A percentile compares a stretch with the other conserved stretches of the same genome.
These are phyloP conservation scores for Hibiscus mutabilis DNA, from an alignment of 345 rosid species.

Conservation along the genomic window DNA sequence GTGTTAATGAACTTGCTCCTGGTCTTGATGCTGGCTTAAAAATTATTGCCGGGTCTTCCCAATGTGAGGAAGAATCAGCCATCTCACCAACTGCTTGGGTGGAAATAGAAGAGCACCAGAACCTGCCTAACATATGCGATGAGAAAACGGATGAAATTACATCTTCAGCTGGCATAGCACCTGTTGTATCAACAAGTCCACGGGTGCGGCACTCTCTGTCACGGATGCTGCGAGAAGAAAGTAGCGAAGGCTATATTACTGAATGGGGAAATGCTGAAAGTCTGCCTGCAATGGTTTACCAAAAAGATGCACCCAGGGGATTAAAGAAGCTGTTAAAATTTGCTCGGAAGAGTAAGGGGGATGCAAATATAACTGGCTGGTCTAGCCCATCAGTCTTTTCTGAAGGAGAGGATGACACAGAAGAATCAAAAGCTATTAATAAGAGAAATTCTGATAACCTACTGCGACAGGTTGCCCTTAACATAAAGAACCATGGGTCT, in stretches of 20 bases:
- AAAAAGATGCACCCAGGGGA: conserved; percentile 62
- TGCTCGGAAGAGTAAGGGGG: conserved; percentile 62
- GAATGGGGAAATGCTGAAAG: conserved; percentile 74
- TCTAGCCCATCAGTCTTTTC: conserved; percentile 59
- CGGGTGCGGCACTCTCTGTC: conserved; percentile 61
- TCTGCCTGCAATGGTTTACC: conserved; percentile 44
- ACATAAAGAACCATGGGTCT: conserved; percentile 31
- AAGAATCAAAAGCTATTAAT: conserved; percentile 38
- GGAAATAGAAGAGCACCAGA: conserved; percentile 43
- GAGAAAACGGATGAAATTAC: conserved; percentile 24
- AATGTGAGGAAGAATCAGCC: conserved; percentile 35
- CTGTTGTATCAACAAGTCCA: conserved; percentile 38
- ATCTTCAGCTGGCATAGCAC: conserved; percentile 24
- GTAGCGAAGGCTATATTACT: conserved; percentile 40
- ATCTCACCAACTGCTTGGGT: conserved; percentile 62
- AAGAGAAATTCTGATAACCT: conserved; percentile 42
- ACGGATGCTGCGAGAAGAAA: conserved; percentile 72
- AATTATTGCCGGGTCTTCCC: conserved; percentile 6
- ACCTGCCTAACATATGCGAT: conserved; percentile 20
- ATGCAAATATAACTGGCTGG: conserved; percentile 49
- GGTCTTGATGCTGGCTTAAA: conserved; percentile 23
- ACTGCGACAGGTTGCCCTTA: conserved; percentile 38
- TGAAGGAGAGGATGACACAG: conserved; percentile 61
- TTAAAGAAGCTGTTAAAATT: conserved; percentile 63
- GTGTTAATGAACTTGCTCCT: conserved; percentile 16